Evolutionary conservation across 345 rosid genomes (phyloP).

Genomic region (Salix arbutifolia): DNA sequence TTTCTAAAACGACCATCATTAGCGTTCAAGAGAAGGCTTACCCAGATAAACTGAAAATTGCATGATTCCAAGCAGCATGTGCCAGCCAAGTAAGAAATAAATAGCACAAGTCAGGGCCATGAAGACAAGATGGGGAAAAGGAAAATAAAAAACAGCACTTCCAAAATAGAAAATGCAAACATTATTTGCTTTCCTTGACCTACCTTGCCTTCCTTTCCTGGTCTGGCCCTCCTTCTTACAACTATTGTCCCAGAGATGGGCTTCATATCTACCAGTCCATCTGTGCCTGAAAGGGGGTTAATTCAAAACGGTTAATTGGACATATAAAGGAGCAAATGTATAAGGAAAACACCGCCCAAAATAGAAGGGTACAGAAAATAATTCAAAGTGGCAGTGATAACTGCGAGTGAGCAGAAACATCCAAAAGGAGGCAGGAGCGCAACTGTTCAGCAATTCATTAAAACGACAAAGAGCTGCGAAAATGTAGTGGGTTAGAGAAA

Average conservation of each 20-base stretch:
- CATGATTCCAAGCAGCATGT: conserved; percentile 21
- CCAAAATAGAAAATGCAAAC: conserved; percentile 16
- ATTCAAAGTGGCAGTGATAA: neutral
- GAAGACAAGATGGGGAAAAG: conserved; percentile 13
- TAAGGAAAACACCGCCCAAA: neutral
- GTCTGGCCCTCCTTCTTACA: conserved; percentile 92
- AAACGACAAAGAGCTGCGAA: neutral
- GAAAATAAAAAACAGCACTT: conserved; percentile 16
- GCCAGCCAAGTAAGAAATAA: conserved; percentile 27
- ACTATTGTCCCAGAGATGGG: conserved; percentile 85
- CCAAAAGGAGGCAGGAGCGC: neutral
- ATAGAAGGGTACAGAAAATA: neutral
- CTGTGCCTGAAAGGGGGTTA: conserved; percentile 44
- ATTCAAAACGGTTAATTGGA: neutral
- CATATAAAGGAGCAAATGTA: neutral
- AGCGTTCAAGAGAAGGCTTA: conserved; percentile 20
- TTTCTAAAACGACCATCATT: neutral
- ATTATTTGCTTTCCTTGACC: conserved; percentile 23
- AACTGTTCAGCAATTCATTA: neutral
- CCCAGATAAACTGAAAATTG: conserved; percentile 64
- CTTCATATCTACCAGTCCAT: conserved; percentile 89
- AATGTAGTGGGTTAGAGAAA: neutral
- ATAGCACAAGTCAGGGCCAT: conserved; percentile 33
- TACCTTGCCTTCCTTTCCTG: conserved; percentile 90
- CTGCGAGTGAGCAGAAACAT: neutral